Percentiles rank a stretch among this genome's conserved stretches.
phyloP scores from a whole-genome alignment of 768 basidiomycete species.

The Vararia minispora region DNA sequence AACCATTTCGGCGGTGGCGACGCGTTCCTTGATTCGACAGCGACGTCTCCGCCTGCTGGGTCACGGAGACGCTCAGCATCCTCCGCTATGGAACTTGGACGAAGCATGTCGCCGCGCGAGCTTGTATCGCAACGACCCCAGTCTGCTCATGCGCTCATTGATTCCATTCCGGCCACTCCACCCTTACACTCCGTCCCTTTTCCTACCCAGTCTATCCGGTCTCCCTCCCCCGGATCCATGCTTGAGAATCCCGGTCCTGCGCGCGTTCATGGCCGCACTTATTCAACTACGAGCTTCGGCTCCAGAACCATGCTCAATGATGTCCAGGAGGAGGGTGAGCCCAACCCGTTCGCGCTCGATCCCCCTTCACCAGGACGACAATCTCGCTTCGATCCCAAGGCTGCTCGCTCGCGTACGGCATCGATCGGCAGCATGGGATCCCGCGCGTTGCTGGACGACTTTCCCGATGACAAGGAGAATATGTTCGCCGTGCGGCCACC shows the following conservation, averaged over 20 bases:
- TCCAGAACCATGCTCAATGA: conserved; percentile 34
- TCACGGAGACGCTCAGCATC: conserved; percentile 50
- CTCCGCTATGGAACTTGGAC: conserved; percentile 43
- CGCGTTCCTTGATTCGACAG: conserved; percentile 31
- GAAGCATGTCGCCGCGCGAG: conserved; percentile 26
- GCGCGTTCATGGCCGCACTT: conserved; percentile 30
- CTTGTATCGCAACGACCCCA: conserved; percentile 38
- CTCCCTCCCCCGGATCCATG: conserved; percentile 24
- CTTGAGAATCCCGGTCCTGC: conserved; percentile 19
- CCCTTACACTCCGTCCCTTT: conserved; percentile 51
- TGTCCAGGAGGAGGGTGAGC: conserved; percentile 21
- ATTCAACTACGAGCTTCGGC: conserved; percentile 41
- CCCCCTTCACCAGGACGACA: conserved; percentile 28
- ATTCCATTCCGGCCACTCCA: conserved; percentile 27
- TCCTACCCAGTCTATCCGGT: conserved; percentile 26
- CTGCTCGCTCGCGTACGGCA: conserved; percentile 24
- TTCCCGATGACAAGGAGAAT: conserved; percentile 39
- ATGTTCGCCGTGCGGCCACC: conserved; percentile 62
- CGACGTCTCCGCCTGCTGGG: conserved; percentile 20
- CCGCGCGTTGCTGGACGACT: conserved; percentile 20
- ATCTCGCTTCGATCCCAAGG: conserved; percentile 35
- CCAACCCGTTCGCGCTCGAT: conserved; percentile 24
- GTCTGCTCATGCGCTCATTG: conserved; percentile 37
- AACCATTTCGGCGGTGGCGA: conserved; percentile 40
- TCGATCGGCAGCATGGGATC: conserved; percentile 39